These are phyloP conservation scores for Pyracantha coccinea DNA, from an alignment of 331 rosid species.

Conservation along the genomic window DNA sequence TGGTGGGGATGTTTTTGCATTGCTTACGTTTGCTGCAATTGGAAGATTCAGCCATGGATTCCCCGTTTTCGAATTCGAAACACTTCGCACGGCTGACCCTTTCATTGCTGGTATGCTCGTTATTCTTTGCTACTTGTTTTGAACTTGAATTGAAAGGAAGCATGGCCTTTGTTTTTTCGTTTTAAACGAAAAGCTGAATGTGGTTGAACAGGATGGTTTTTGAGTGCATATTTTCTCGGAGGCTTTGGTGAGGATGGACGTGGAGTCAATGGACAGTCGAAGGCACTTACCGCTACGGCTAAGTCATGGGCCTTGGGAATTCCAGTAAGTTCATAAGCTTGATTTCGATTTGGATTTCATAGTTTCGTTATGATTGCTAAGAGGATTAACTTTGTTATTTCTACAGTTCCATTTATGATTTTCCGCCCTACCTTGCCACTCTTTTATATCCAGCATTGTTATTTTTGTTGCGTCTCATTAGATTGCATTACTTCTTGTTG, in stretches of 20 bases:
- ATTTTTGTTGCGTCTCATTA: not conserved
- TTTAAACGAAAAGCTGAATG: slow-evolving; percentile 1
- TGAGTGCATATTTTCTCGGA: slow-evolving; percentile 90
- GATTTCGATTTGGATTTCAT: not conserved
- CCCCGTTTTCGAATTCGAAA: slow-evolving; percentile 63
- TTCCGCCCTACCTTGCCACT: not conserved
- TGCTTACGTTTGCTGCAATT: slow-evolving; percentile 74
- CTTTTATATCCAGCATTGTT: not conserved
- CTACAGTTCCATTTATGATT: not conserved
- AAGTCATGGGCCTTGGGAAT: slow-evolving; percentile 91
- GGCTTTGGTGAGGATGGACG: slow-evolving; percentile 87
- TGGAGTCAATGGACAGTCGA: slow-evolving; percentile 66
- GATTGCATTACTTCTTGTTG: not conserved
- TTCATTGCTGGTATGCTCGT: slow-evolving; percentile 71
- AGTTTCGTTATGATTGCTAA: not conserved
- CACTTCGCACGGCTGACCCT: slow-evolving; percentile 77
- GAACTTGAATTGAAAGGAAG: not conserved
- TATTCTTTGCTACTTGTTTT: not conserved
- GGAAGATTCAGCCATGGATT: slow-evolving; percentile 89
- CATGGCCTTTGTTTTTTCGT: not conserved
- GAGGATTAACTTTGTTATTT: not conserved
- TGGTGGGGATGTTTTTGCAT: slow-evolving; percentile 83
- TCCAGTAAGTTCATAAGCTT: slow-evolving; percentile 45
- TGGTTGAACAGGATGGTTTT: slow-evolving; percentile 70
- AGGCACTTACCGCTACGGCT: slow-evolving; percentile 62